phyloP scores from a whole-genome alignment of 192 early-diverging fungal genomes.

The Coemansia sp. region DNA sequence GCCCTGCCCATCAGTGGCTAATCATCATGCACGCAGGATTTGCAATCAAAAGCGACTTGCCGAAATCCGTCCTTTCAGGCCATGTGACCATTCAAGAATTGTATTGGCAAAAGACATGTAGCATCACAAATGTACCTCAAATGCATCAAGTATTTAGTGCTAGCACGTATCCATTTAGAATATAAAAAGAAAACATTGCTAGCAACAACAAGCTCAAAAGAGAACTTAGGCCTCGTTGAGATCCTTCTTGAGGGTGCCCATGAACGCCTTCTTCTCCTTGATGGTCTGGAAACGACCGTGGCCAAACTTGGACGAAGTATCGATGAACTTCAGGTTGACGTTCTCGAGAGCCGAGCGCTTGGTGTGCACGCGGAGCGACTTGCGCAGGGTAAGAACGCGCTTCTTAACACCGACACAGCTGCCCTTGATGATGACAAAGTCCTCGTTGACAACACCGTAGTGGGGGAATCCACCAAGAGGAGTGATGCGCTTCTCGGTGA shows the following conservation, averaged over 20 bases:
- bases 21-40: not conserved
- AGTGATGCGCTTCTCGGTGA: conserved; percentile 94
- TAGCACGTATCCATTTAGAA: not conserved
- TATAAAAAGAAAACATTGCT: not conserved
- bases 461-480: conserved; percentile 99
- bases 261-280: conserved; percentile 92
- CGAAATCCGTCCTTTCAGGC: not conserved
- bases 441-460: conserved; percentile 98
- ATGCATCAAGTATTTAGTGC: not conserved
- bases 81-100: not conserved
- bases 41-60: not conserved
- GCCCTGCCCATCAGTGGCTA: not conserved
- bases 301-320: conserved; percentile 98
- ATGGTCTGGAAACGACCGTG: conserved; percentile 99
- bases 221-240: conserved; percentile 31
- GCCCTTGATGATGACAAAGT: conserved; percentile 99
- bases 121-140: too few relatives aligned
- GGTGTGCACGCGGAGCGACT: conserved; percentile 96
- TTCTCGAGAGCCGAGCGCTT: conserved; percentile 96
- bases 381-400: conserved; percentile 97
- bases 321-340: conserved; percentile 98
- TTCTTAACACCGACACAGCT: conserved; percentile 95
- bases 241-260: conserved; percentile 92
- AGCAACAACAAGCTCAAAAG: not conserved
- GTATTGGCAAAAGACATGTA: not conserved